Percentiles rank a stretch among this genome's conserved stretches.
Conservation (phyloP, 2,329 filamentous ascomycete species). For the Davidsoniella australis region DNA sequence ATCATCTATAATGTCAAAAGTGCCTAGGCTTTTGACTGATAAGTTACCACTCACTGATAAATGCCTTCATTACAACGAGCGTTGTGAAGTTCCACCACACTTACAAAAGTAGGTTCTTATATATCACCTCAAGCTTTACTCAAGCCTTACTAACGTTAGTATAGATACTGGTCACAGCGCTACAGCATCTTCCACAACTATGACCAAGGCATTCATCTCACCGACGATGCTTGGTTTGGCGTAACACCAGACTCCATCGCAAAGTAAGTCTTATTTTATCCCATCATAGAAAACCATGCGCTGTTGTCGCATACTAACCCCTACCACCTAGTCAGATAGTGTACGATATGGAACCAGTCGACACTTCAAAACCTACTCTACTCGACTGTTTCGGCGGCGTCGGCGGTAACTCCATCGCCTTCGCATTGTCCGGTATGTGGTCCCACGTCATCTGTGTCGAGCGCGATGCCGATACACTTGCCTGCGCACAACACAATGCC, state of each 20-base stretch:
- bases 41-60: conserved; percentile 38
- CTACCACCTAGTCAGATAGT: conserved; percentile 48
- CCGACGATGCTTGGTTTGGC: conserved; percentile 89
- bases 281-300: neutral
- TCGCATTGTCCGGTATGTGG: conserved; percentile 67
- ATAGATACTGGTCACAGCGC: conserved; percentile 78
- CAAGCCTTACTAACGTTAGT: neutral
- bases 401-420: conserved; percentile 89
- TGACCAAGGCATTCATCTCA: conserved; percentile 76
- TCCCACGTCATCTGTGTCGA: conserved; percentile 77
- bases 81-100: conserved; percentile 60
- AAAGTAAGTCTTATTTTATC: conserved; percentile 34
- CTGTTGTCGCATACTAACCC: conserved; percentile 13
- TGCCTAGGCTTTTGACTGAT: conserved; percentile 2
- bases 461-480: conserved; percentile 59
- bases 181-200: conserved; percentile 78
- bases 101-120: conserved; percentile 54
- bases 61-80: conserved; percentile 58
- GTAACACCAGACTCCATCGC: conserved; percentile 90
- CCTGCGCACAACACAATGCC: conserved; percentile 87
- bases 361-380: conserved; percentile 43
- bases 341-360: conserved; percentile 40
- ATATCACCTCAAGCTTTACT: neutral
- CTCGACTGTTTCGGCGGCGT: conserved; percentile 85
- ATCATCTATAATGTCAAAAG: neutral